These are phyloP conservation scores for Saraca asoca DNA, from an alignment of 331 rosid species.

Conservation along the genomic window DNA sequence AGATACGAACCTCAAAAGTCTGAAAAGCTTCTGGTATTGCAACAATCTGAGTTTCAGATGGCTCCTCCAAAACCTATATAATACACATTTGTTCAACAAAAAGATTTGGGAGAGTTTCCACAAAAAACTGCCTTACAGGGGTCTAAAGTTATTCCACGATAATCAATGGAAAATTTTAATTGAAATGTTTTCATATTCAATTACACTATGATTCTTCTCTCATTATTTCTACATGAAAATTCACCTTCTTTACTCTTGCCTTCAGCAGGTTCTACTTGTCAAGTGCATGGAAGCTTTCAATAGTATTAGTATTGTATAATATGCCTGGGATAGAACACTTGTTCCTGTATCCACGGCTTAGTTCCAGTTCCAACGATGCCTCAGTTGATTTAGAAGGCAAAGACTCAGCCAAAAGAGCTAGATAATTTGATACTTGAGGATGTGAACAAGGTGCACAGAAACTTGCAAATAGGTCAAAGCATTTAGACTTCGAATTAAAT, in stretches of 20 bases:
- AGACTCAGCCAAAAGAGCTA: conserved; percentile 78
- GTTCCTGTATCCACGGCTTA: conserved; percentile 71
- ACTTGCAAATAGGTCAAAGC: conserved; percentile 49
- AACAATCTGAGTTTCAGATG: conserved; percentile 49
- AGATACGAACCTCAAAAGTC: conserved; percentile 70
- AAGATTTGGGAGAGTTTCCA: conserved; percentile 60
- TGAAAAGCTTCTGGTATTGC: conserved; percentile 55
- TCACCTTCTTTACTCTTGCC: conserved; percentile 77
- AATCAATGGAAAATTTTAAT: too few species aligned
- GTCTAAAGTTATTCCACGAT: conserved; percentile 65
- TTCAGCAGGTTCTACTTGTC: conserved; percentile 63
- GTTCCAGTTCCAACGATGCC: conserved; percentile 39
- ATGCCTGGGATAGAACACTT: conserved; percentile 75
- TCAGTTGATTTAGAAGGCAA: conserved; percentile 67
- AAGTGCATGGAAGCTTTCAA: conserved; percentile 75
- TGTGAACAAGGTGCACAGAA: conserved; percentile 94
- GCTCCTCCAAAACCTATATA: conserved; percentile 62
- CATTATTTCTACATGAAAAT: not conserved
- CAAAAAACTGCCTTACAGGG: conserved; percentile 49
- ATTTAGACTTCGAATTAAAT: conserved; percentile 21
- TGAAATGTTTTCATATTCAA: not conserved
- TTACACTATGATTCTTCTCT: not conserved
- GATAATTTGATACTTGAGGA: conserved; percentile 75
- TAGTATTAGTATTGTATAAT: conserved; percentile 81
- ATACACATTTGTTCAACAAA: conserved; percentile 30